phyloP scores from a whole-genome alignment of 169 alveolate species.

The Ichthyophthirius multifiliis region DNA sequence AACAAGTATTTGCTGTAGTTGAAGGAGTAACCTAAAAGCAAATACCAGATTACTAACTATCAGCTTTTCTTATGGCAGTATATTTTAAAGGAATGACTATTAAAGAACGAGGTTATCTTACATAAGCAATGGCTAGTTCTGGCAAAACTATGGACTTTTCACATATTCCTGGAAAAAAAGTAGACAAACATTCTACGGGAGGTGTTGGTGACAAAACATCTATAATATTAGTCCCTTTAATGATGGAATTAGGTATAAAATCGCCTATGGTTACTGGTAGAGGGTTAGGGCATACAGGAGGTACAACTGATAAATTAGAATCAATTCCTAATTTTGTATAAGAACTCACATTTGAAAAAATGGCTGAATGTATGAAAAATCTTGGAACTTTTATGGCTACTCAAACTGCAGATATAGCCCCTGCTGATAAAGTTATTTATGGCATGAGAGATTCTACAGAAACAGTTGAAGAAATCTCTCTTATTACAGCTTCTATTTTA shows the following conservation, averaged over 20 bases:
- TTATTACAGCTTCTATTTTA: slow-evolving; percentile 49
- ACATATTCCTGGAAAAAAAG: slow-evolving; percentile 25
- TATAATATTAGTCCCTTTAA: slow-evolving; percentile 37
- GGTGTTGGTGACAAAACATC: slow-evolving; percentile 60
- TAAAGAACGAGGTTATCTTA: slow-evolving; percentile 40
- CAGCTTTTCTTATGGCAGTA: slow-evolving; percentile 43
- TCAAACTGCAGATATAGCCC: slow-evolving; percentile 43
- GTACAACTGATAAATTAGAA: slow-evolving; percentile 56
- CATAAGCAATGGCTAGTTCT: slow-evolving; percentile 46
- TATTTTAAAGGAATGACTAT: slow-evolving; percentile 52
- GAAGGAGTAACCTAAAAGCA: slow-evolving; percentile 17
- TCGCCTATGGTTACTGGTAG: slow-evolving; percentile 46
- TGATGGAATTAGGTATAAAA: slow-evolving; percentile 42
- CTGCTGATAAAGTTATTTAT: slow-evolving; percentile 55
- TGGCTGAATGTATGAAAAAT: slow-evolving; percentile 23
- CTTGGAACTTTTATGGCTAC: slow-evolving; percentile 42
- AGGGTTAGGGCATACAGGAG: slow-evolving; percentile 51
- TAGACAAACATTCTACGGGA: slow-evolving; percentile 55
- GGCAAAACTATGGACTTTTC: slow-evolving; percentile 48
- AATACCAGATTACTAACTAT: slow-evolving; percentile 43
- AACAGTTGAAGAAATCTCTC: slow-evolving; percentile 48
- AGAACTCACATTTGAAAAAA: slow-evolving; percentile 32
- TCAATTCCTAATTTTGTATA: slow-evolving; percentile 35
- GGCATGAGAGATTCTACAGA: slow-evolving; percentile 53
- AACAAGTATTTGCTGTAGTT: slow-evolving; percentile 29